These are phyloP conservation scores for Phytophthora megakarya DNA, from an alignment of 352 stramenopile genomes.

Conservation along the genomic window DNA sequence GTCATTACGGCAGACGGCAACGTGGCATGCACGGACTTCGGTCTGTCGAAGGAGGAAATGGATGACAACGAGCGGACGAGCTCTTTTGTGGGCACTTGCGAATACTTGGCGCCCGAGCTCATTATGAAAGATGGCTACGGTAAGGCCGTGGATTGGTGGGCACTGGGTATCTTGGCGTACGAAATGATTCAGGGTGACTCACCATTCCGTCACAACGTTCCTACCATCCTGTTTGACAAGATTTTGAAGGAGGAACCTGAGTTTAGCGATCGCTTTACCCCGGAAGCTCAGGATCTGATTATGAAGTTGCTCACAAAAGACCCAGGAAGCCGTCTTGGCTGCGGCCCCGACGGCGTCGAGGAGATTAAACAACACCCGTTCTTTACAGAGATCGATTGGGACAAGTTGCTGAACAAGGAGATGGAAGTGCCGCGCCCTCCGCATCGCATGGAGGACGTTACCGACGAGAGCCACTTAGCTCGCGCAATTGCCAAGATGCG, in stretches of 20 bases:
- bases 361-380: conserved; percentile 78
- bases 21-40: conserved; percentile 75
- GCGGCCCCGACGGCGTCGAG: conserved; percentile 60
- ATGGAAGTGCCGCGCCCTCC: conserved; percentile 72
- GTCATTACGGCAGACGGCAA: conserved; percentile 74
- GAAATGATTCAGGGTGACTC: conserved; percentile 82
- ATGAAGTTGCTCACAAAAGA: conserved; percentile 64
- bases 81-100: conserved; percentile 76
- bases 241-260: conserved; percentile 76
- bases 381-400: conserved; percentile 75
- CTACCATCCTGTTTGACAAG: conserved; percentile 78
- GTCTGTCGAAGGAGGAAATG: conserved; percentile 77
- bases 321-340: conserved; percentile 54
- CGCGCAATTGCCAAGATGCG: conserved; percentile 72
- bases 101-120: conserved; percentile 75
- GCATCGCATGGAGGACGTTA: conserved; percentile 77
- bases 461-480: conserved; percentile 64
- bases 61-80: conserved; percentile 69
- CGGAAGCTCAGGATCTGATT: conserved; percentile 70
- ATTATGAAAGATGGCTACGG: conserved; percentile 76
- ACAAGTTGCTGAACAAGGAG: conserved; percentile 54
- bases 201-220: conserved; percentile 69
- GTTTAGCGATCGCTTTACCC: conserved; percentile 73
- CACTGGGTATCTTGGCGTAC: conserved; percentile 74
- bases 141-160: conserved; percentile 79